Conservation (phyloP, 305 asterid genomes). For the Rubia tinctorum region DNA sequence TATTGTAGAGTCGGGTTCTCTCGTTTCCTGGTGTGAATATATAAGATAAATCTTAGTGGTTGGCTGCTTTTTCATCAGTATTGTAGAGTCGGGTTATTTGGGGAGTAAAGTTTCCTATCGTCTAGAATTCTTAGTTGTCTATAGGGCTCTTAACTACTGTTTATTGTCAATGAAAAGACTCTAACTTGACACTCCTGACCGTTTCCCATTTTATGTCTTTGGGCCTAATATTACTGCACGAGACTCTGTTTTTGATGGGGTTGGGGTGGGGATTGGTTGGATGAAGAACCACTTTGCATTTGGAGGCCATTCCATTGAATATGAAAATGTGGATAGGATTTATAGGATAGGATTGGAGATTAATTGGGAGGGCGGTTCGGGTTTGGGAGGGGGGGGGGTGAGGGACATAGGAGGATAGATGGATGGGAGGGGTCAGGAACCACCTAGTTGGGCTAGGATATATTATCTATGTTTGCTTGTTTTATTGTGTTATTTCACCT, state of each 20-base stretch:
- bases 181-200: not conserved
- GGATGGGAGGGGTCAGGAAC: not conserved
- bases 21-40: too few species aligned
- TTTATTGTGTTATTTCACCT: not conserved
- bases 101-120: not conserved
- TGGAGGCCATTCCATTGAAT: not conserved
- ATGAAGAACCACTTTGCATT: not conserved
- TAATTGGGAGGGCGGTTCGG: not conserved
- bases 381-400: not conserved
- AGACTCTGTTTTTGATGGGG: not conserved
- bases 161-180: not conserved
- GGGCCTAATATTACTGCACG: not conserved
- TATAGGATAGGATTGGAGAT: not conserved
- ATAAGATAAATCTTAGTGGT: not conserved
- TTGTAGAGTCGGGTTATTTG: not conserved
- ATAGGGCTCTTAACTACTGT: not conserved
- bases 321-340: not conserved
- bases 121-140: not conserved
- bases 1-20: not conserved
- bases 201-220: not conserved
- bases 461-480: not conserved
- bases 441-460: not conserved
- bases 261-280: not conserved
- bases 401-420: not conserved
- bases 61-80: not conserved